phyloP scores from a whole-genome alignment of 495 filamentous ascomycete genomes.

The Viridothelium virens region DNA sequence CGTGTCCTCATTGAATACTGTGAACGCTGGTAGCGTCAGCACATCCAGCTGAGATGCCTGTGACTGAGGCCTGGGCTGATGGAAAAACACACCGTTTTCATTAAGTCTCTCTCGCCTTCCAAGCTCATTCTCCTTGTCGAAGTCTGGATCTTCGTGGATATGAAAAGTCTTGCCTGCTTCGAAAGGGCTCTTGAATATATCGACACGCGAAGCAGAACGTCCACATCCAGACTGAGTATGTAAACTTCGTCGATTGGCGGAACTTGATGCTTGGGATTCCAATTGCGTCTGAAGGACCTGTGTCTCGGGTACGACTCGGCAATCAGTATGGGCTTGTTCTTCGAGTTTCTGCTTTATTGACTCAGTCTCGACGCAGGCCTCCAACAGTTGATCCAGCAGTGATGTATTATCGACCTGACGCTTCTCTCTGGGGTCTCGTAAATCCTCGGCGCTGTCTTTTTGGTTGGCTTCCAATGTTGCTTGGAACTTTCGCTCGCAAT shows the following conservation, averaged over 20 bases:
- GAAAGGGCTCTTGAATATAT: not conserved
- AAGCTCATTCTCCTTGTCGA: conserved; percentile 4
- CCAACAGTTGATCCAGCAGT: conserved; percentile 10
- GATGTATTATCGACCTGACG: conserved; percentile 7
- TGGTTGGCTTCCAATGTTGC: not conserved
- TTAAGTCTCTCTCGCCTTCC: conserved; percentile 16
- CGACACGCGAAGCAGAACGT: not conserved
- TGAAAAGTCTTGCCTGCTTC: not conserved
- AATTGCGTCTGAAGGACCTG: not conserved
- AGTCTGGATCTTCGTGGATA: not conserved
- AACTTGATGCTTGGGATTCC: not conserved
- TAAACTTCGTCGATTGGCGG: not conserved
- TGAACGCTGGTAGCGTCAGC: not conserved
- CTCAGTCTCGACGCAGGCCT: conserved; percentile 10
- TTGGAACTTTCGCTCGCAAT: conserved; percentile 17
- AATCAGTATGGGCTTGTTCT: not conserved
- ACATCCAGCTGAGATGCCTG: not conserved
- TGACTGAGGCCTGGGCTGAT: not conserved
- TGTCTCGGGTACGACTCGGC: not conserved
- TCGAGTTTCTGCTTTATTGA: not conserved
- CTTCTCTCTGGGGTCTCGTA: conserved; percentile 2
- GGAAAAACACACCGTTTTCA: conserved; percentile 15
- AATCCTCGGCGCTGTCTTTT: not conserved
- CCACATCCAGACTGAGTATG: not conserved
- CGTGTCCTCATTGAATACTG: not conserved